Evolutionary conservation across 1,284 basidiomycete genomes (phyloP), one percentile per base, ranked within the genome.

Genomic region (Meripilus lineatus): DNA sequence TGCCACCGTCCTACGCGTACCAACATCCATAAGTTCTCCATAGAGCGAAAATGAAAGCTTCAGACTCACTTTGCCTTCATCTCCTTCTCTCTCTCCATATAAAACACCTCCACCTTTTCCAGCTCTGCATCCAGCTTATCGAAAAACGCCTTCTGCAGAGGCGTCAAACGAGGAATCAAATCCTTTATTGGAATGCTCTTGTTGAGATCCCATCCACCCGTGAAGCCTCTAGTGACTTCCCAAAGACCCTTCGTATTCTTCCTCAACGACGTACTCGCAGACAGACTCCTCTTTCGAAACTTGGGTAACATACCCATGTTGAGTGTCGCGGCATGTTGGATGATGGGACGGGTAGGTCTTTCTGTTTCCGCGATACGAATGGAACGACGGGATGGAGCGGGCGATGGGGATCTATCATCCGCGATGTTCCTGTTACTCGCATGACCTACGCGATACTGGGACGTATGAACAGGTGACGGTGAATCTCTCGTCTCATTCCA

Each of bases 81-180:
- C 51, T 92, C 89, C 20, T 71, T 67, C 61, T 91, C 89, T 20
- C 85, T 75, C 20, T 77, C 77, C 6, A 76, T 58, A 59, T 90
- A 97, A 62, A 98, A 98, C 2, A 68, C 66, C 56, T 93, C 84
- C 18, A 94, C 79, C 68, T 95, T 91, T 44, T 84, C 79, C 0
- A 94, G 67, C 59, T 95, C 81, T 1, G 59, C 59, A 51, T 93
- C 85, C 2, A 95, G 71, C 30, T 79, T 71, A 5, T 79, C 72
- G 51, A 95, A 88, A 65, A 93, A 95, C 3, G 71, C 71, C 35
- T 68, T 62, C 56, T 93, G 84, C 28, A 76, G 69, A 0, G 79
- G 71, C 3, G 75, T 70, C 17, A 89, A 64, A 7, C 71, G 63
- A 2, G 71, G 66, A 5, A 82, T 55, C 6, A 88, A 62, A 21